A percentile compares a stretch with the other conserved stretches of the same genome.
phyloP scores from a whole-genome alignment of 768 basidiomycete genomes.

The Hirschioporus abietinus region DNA sequence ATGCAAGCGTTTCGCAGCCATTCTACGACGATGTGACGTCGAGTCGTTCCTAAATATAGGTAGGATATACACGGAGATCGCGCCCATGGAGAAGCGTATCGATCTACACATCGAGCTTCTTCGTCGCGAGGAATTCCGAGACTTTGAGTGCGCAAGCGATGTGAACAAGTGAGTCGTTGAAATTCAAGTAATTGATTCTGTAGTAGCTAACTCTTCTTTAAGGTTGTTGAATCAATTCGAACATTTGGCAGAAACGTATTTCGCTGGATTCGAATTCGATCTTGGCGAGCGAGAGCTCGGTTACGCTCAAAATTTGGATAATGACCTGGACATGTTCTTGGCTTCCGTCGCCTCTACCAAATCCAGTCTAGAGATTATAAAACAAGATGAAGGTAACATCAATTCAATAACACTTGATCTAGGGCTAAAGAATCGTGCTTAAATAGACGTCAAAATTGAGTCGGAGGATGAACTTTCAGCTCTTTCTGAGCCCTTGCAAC shows the following conservation, averaged over 20 bases:
- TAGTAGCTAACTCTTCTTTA: not conserved
- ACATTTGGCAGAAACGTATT: slow-evolving; percentile 85
- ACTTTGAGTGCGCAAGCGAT: slow-evolving; percentile 90
- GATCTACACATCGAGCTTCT: slow-evolving; percentile 88
- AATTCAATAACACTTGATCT: not conserved
- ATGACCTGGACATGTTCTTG: slow-evolving; percentile 90
- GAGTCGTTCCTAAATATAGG: slow-evolving; percentile 85
- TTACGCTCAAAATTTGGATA: slow-evolving; percentile 75
- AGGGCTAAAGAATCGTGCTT: not conserved
- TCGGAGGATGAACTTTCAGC: slow-evolving; percentile 56
- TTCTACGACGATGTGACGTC: slow-evolving; percentile 75
- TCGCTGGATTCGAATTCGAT: slow-evolving; percentile 78
- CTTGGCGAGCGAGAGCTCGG: slow-evolving; percentile 87
- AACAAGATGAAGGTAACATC: slow-evolving; percentile 70
- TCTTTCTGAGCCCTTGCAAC: slow-evolving; percentile 70
- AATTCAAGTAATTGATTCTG: not conserved
- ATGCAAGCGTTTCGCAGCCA: slow-evolving; percentile 85
- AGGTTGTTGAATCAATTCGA: slow-evolving; percentile 94
- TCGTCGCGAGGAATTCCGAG: slow-evolving; percentile 84
- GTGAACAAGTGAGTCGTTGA: slow-evolving; percentile 63
- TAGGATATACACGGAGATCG: slow-evolving; percentile 76
- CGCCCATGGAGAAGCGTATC: slow-evolving; percentile 84
- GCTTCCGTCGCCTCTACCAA: slow-evolving; percentile 88
- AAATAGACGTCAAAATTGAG: slow-evolving; percentile 61
- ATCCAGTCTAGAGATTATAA: slow-evolving; percentile 68